Percentiles rank a stretch among this genome's conserved stretches.
Conservation (phyloP, 2,329 filamentous ascomycete species). For the Colletotrichum tamarilloi region DNA sequence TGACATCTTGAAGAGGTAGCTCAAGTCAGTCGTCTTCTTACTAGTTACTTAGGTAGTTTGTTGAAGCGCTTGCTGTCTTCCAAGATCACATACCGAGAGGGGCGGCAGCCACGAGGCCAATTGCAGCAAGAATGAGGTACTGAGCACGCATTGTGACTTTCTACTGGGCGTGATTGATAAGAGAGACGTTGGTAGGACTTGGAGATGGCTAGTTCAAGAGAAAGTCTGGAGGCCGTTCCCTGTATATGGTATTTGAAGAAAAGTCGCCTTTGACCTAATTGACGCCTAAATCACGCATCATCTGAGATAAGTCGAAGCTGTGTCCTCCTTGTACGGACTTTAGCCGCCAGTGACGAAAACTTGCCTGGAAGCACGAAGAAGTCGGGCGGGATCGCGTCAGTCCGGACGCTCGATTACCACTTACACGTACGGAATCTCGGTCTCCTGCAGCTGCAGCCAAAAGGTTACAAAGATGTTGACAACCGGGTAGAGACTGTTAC, state of each 20-base stretch:
- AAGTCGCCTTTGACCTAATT: not conserved
- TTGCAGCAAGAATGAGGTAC: not conserved
- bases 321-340: not conserved
- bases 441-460: not conserved
- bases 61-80: not conserved
- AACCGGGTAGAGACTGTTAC: not conserved
- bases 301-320: not conserved
- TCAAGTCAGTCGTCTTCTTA: not conserved
- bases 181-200: not conserved
- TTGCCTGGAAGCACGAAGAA: not conserved
- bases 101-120: not conserved
- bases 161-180: not conserved
- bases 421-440: not conserved
- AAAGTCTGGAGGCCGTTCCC: not conserved
- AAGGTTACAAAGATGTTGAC: not conserved
- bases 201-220: not conserved
- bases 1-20: not conserved
- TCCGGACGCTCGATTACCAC: not conserved
- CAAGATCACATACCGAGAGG: slow-evolving; percentile 1
- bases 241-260: not conserved
- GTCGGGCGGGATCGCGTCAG: not conserved
- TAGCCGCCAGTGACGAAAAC: not conserved
- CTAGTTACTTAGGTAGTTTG: too few species aligned
- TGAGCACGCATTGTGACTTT: slow-evolving; percentile 10
- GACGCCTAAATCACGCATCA: not conserved